Base-by-base conservation (phyloP, 306 rosid species). In the Chamaecrista fasciculata region DNA sequence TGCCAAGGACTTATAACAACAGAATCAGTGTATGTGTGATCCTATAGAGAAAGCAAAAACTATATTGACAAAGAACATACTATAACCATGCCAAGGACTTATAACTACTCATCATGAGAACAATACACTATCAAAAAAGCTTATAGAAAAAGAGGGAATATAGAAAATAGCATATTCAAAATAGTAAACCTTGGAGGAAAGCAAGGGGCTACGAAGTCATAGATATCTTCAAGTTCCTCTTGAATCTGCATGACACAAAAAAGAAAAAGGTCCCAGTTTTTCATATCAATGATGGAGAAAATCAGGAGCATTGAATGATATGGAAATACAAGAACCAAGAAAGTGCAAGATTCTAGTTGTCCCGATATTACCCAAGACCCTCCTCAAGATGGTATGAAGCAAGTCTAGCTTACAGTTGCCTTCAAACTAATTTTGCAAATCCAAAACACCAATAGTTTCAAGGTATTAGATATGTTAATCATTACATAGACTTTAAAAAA, bases 181-280 rank as follows among this genome's bases (percentile, higher is more conserved):
- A 76, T 20, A 62, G 36, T 28, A 42, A 53, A 94, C 98, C 98
- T 94, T 67, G 98, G 98, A 77, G 97, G 97, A 57, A 94, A 94
- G 82, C 97, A 94, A 60, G 97, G 98, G 29, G 98, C 98, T 19
- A 90, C 96, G 36, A 82, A 82, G 59, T 94, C 98, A 42, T 88
- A 94, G 71, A 94, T 78, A 79, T 91, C 96, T 64, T 91, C 97
- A 73, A 94, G 98, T 77, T 94, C 98, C 72, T 84, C 97, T 56
- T 94, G 97, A 70, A 94, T 90, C 98, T 94, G 74, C 61, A 77
- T 61, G 67, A 66, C 81, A 33, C 58, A 4, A 76, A 60, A 72
- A 51, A 58, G 39, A 66, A 80, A 60, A 69, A 72, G 46, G 11
- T 66, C 74, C 63, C 65, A 73, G 69, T 59, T n/a, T n/a, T n/a